Conservation (phyloP, 108 stramenopile species). For the Pseudonitzschia pungens region DNA sequence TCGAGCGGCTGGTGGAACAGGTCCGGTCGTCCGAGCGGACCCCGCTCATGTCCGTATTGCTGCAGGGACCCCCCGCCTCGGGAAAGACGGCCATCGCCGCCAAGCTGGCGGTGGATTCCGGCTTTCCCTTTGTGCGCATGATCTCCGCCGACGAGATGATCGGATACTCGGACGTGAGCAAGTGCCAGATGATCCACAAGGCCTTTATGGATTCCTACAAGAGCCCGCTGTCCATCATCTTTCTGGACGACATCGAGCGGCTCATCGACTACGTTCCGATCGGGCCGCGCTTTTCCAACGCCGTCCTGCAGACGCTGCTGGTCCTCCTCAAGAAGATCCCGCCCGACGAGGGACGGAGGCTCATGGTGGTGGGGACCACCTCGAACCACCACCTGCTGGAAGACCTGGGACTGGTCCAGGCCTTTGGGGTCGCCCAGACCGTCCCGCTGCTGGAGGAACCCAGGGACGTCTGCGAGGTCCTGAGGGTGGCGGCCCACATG, state of each 20-base stretch:
- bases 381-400: slow-evolving; percentile 85
- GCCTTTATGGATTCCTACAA: slow-evolving; percentile 98
- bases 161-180: slow-evolving; percentile 84
- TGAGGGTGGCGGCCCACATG: slow-evolving; percentile 82
- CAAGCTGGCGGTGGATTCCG: slow-evolving; percentile 90
- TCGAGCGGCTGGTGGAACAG: slow-evolving; percentile 91
- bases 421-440: slow-evolving; percentile 87
- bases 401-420: slow-evolving; percentile 89
- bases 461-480: slow-evolving; percentile 81
- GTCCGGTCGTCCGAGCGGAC: slow-evolving; percentile 85
- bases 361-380: slow-evolving; percentile 95
- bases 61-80: slow-evolving; percentile 80
- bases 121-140: slow-evolving; percentile 95
- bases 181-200: slow-evolving; percentile 89
- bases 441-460: slow-evolving; percentile 85
- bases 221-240: slow-evolving; percentile 92
- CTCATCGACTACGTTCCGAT: slow-evolving; percentile 97
- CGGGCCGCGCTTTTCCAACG: slow-evolving; percentile 96
- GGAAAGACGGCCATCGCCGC: slow-evolving; percentile 99
- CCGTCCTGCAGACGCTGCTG: slow-evolving; percentile 95
- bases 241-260: slow-evolving; percentile 98
- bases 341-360: slow-evolving; percentile 83
- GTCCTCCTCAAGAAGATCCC: slow-evolving; percentile 96
- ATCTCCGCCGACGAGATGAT: slow-evolving; percentile 98
- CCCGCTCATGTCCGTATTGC: slow-evolving; percentile 90